These are phyloP conservation scores for Coleophoma crateriformis DNA, from an alignment of 2,329 filamentous ascomycete genomes.

Conservation along the genomic window DNA sequence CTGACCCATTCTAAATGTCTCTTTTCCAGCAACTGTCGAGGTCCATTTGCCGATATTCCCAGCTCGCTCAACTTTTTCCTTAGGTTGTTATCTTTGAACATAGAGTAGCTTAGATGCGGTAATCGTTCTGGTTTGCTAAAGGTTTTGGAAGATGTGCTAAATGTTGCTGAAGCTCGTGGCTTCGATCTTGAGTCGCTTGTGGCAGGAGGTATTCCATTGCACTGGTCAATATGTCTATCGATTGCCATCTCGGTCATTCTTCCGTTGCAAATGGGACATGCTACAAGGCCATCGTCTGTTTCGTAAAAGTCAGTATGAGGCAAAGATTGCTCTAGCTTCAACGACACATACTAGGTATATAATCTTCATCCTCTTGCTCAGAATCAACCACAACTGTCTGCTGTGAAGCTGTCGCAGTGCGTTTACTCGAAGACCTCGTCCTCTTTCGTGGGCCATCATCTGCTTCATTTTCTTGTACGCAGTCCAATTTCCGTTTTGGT, in stretches of 20 bases:
- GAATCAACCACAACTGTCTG: conserved; percentile 26
- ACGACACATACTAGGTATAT: conserved; percentile 18
- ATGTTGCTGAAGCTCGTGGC: background rate
- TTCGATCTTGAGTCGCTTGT: conserved; percentile 7
- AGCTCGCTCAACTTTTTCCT: conserved; percentile 78
- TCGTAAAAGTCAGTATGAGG: too few relatives aligned
- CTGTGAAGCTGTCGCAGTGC: conserved; percentile 32
- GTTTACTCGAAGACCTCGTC: conserved; percentile 45
- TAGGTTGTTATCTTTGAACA: conserved; percentile 74
- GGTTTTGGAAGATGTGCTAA: conserved; percentile 15
- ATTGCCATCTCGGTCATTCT: conserved; percentile 78
- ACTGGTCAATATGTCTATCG: conserved; percentile 75
- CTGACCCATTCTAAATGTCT: conserved; percentile 93
- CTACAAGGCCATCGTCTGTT: conserved; percentile 54
- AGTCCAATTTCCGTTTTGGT: conserved; percentile 48
- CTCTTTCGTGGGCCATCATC: conserved; percentile 37
- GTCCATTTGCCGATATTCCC: conserved; percentile 68
- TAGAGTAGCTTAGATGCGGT: conserved; percentile 77
- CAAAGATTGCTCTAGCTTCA: background rate
- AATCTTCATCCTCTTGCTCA: conserved; percentile 20
- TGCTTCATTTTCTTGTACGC: conserved; percentile 19
- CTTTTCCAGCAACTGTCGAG: conserved; percentile 64
- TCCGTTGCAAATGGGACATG: conserved; percentile 75
- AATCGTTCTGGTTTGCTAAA: conserved; percentile 33
- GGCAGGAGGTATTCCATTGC: conserved; percentile 24